Base-by-base conservation (phyloP, 495 filamentous ascomycete species). In the Penicillium malachiteum region DNA sequence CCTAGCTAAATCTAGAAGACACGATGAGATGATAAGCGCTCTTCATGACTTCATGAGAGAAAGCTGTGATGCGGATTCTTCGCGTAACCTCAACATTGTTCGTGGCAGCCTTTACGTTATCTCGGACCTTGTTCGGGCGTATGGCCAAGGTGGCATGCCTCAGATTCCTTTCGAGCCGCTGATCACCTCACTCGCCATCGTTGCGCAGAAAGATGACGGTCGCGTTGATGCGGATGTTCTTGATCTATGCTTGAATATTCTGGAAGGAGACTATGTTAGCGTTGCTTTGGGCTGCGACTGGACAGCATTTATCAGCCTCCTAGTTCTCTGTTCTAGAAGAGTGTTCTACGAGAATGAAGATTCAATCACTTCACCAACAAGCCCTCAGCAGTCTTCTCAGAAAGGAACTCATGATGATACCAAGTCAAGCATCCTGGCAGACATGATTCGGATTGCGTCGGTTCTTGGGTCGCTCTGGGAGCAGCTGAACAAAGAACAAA, bases 1-100 rank as follows among this genome's bases (percentile, higher is more conserved):
- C 64, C 73, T 96, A 7, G 89, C 87, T 59, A 86, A 81, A 61
- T 96, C 91, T 4, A 88, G 91, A 57, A 83, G 90, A 56, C 88
- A 89, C 32, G 81, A 84, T 49, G 84, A 85, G 40, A 87, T 87
- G 56, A 77, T 90, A 30, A 75, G 80, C 50, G 79, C 84, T 16
- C 69, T 93, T 10, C 75, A 88, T 50, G 78, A 82, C 50, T 84
- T 89, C 37, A 62, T 91, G 50, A 70, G 79, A 51, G 78, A 78
- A 32, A 75, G 79, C 48, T 69, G 53, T 37, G 45, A 77, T 12
- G 66, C 71, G 34, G 74, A 79, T 44, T 60, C 68, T 12, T 69
- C 70, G 43, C 81, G 80, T 53, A 86, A 82, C 52, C 78, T 81
- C 50, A 85, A 87, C 52, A 75, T 85, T 34, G 73, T 89, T 7